A percentile compares a stretch with the other conserved stretches of the same genome.
Conservation (phyloP, 202 grass and related monocot species). For the Schoenoplectus tabernaemontani region DNA sequence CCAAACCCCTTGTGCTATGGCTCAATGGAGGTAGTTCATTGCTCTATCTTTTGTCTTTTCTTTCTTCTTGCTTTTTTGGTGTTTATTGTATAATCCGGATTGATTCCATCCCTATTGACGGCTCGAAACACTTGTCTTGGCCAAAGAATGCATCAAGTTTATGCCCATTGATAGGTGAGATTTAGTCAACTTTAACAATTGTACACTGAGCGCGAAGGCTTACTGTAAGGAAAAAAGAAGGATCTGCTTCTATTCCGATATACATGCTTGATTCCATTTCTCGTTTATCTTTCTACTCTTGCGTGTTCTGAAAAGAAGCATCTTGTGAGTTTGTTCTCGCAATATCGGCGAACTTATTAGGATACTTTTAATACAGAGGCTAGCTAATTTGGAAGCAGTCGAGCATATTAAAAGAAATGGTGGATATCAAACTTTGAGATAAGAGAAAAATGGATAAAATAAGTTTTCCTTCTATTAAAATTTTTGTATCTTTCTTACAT, state of each 20-base stretch:
- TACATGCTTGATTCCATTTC: constrained; percentile 4
- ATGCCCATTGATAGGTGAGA: neutral
- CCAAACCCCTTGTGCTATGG: constrained; percentile 91
- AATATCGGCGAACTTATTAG: neutral
- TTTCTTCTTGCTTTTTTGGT: neutral
- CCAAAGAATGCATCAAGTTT: neutral
- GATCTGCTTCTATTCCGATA: neutral
- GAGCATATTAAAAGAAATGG: too few species aligned
- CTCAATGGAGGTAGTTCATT: constrained; percentile 66
- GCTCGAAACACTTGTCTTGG: neutral
- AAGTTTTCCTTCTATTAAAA: too few species aligned
- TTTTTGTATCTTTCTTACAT: too few species aligned
- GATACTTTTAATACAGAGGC: neutral
- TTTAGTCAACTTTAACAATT: neutral
- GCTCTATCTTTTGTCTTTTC: neutral
- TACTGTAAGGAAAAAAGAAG: neutral
- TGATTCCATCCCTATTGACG: neutral
- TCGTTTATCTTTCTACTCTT: neutral
- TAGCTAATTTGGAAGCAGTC: neutral
- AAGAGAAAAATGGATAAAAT: too few species aligned
- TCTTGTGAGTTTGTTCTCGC: neutral
- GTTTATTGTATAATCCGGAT: neutral
- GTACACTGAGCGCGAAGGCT: neutral
- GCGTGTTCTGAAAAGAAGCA: neutral
- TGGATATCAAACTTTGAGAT: too few species aligned